Base-by-base conservation (phyloP, 2,329 filamentous ascomycete species). In the Alternaria brassicicola region DNA sequence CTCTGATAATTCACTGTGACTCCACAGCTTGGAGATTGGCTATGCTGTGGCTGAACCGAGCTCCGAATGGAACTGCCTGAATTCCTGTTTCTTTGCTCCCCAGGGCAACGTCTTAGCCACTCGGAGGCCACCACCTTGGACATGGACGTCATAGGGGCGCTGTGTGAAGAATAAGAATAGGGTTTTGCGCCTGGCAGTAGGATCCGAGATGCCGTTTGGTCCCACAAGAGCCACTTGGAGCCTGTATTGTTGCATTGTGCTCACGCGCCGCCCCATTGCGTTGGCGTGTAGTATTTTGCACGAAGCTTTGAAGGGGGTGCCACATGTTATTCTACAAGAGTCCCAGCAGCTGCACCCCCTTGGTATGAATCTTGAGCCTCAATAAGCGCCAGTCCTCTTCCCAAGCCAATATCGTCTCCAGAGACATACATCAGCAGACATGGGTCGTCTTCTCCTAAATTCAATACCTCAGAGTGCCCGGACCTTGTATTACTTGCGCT, bases 401-500 rank as follows among this genome's bases (percentile, higher is more conserved):
- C n/a, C 21, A 46, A 30, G 19, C 28, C 21, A 13, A 21, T 23
- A 8, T 33, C 19, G 13, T 19, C 30, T 15, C 30, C 43, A 7
- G 19, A 23, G 43, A 23, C 28, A 31, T 13, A 49, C 10, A 35
- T 21, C 26, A 46, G 42, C 54, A 41, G 23, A 49, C 17, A 64
- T 63, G 59, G 64, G 57, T 38, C 51, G 55, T n/a, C 52, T 54
- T 13, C 41, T 62, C 6, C 12, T 53, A 19, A 46, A 25, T 38
- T 33, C 47, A 10, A 41, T 60, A 23, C 48, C 59, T 23, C 57
- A 57, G 35, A 52, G 39, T 8, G 51, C 52, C 6, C 64, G 64
- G 23, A 33, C 43, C 5, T 21, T 61, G 7, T 30, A 48, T 17
- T 39, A 61, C 17, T 17, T 61, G 9, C 58, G 60, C n/a, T 58